Base-by-base conservation (phyloP, 495 filamentous ascomycete genomes). In the Pseudevernia furfuracea region DNA sequence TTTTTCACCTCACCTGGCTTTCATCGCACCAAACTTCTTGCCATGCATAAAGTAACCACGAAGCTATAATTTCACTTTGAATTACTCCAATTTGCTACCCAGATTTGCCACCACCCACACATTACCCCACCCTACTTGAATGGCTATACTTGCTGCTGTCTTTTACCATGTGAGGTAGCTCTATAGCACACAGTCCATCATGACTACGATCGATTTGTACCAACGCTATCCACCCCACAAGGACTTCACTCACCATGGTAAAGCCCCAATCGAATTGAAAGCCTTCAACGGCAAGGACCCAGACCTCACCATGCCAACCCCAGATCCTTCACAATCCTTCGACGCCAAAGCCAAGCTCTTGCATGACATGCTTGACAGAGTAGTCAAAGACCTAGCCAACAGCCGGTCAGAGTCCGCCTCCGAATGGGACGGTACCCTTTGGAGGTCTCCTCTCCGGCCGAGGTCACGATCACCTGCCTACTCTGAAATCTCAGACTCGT, bases 381-480 rank as follows among this genome's bases (percentile, higher is more conserved):
- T 34, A 8, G 52, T 55, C 52, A 55, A 55, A 21, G 7, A 21
- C 30, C 52, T 55, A 32, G 52, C 52, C 30, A n/a, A 21, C 10
- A 21, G 6, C 15, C 52, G 34, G 52, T 9, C 52, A 19, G 52
- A 34, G 30, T 30, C 52, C 14, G 52, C 30, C 5, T 55, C 52
- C 52, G 52, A 55, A 6, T 55, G 7, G 4, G 52, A 32, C 1
- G 52, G 52, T 6, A 55, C 52, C 6, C 15, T 55, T 34, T 55
- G 52, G 52, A 55, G 30, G 17, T 36, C 52, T 30, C 52, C 52
- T 34, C 28, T 32, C 14, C 30, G 3, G 17, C 52, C 28, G 30
- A 34, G 52, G 17, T 34, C 52, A 55, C 52, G 52, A 34, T 55
- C 52, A 21, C 52, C 52, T 15, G 17, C 52, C 52, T 55, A 55